phyloP scores from a whole-genome alignment of 305 asterid genomes.

The Fraxinus ornus region DNA sequence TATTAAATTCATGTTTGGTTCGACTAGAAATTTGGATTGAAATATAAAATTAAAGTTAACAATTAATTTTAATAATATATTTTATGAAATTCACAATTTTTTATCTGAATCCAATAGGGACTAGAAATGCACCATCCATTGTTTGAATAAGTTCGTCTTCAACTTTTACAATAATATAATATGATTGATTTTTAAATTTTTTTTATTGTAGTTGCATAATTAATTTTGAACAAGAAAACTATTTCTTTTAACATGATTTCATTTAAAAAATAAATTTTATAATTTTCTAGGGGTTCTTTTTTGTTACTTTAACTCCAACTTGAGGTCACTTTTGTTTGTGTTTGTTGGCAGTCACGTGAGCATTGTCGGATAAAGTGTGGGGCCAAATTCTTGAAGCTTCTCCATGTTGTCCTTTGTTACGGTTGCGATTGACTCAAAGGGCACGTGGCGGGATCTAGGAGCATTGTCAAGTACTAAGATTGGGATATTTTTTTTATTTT shows the following conservation, averaged over 20 bases:
- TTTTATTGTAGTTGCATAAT: not conserved
- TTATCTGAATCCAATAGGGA: not conserved
- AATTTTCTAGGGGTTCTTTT: no score
- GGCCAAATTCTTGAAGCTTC: conserved; percentile 40
- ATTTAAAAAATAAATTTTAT: no score
- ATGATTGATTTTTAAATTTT: not conserved
- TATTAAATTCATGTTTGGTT: not conserved
- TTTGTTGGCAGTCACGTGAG: conserved; percentile 35
- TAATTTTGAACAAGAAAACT: not conserved
- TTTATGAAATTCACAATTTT: no score
- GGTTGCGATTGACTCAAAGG: conserved; percentile 17
- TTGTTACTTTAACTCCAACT: not conserved
- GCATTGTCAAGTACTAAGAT: not conserved
- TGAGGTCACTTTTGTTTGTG: conserved; percentile 1
- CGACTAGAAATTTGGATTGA: not conserved
- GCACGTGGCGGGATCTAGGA: conserved; percentile 49
- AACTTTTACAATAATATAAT: no score
- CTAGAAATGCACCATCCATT: no score
- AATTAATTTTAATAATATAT: no score
- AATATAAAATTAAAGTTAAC: no score
- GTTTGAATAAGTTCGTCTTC: no score
- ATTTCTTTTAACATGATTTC: not conserved
- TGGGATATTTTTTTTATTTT: not conserved
- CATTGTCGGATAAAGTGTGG: conserved; percentile 34
- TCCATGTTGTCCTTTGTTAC: conserved; percentile 23